phyloP scores from a whole-genome alignment of 139 green algal genomes.

The Chlamydomonas sp. region DNA sequence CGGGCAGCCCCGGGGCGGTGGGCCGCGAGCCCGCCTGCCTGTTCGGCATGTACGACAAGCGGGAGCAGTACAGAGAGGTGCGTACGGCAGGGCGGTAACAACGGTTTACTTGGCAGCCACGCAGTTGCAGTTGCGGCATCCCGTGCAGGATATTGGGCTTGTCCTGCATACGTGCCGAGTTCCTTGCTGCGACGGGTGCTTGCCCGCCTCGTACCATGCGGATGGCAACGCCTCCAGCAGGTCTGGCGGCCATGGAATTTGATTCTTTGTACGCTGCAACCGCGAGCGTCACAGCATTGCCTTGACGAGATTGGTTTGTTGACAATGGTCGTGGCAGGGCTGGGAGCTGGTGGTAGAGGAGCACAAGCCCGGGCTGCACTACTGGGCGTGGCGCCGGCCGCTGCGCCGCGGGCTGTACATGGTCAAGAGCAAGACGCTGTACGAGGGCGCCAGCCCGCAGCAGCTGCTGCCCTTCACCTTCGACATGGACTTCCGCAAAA shows the following conservation, averaged over 20 bases:
- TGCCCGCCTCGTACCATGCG: no score
- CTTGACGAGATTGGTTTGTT: no score
- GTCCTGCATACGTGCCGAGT: not conserved
- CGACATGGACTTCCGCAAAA: constrained; percentile 48
- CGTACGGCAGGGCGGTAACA: no score
- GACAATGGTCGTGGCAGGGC: not conserved
- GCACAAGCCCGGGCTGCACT: constrained; percentile 49
- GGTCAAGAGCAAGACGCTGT: constrained; percentile 61
- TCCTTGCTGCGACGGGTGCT: no score
- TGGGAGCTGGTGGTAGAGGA: constrained; percentile 69
- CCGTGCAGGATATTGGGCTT: no score
- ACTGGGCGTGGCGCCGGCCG: constrained; percentile 65
- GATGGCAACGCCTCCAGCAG: no score
- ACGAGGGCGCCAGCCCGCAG: constrained; percentile 52
- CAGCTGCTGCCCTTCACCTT: constrained; percentile 73
- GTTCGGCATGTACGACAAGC: constrained; percentile 46
- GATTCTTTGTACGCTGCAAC: no score
- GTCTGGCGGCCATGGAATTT: no score
- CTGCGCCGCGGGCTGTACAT: constrained; percentile 74
- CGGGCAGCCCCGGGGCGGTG: constrained; percentile 20
- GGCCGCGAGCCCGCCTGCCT: constrained; percentile 40
- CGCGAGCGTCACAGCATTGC: no score
- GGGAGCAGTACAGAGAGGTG: constrained; percentile 1
- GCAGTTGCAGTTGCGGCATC: no score
- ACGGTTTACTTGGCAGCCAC: no score